These are phyloP conservation scores for Pseudozyma tsukubaensis DNA, from an alignment of 1,284 basidiomycete genomes.

Conservation along the genomic window DNA sequence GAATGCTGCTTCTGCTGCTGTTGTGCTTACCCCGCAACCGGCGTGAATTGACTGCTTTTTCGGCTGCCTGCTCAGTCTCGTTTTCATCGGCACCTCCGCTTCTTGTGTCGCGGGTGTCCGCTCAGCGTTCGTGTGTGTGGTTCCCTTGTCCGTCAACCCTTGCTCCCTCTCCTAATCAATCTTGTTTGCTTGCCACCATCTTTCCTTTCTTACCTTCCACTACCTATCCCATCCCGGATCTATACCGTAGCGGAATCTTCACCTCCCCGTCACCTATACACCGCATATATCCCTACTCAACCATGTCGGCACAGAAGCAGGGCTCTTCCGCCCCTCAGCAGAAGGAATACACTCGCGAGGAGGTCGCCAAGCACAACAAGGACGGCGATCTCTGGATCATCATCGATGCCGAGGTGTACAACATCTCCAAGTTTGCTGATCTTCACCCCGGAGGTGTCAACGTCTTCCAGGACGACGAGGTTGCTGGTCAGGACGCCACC, in stretches of 20 bases:
- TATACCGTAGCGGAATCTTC: too few species aligned
- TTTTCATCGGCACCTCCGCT: background rate
- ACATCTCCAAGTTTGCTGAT: constrained; percentile 66
- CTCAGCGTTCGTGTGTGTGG: too few species aligned
- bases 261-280: background rate
- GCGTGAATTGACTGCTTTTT: constrained; percentile 18
- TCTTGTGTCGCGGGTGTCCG: too few species aligned
- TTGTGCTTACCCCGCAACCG: constrained; percentile 30
- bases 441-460: constrained; percentile 67
- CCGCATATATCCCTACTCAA: constrained; percentile 17
- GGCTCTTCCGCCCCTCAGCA: constrained; percentile 34
- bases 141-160: background rate
- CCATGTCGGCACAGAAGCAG: constrained; percentile 53
- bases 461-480: constrained; percentile 65
- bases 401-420: constrained; percentile 67
- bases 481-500: constrained; percentile 67
- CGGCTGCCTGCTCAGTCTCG: background rate
- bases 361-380: constrained; percentile 88
- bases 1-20: background rate
- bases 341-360: constrained; percentile 76
- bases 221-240: constrained; percentile 1
- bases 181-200: too few species aligned
- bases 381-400: constrained; percentile 91
- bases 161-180: too few species aligned
- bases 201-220: constrained; percentile 9